Conservation (phyloP, 768 basidiomycete genomes). For the Phallus indusiatus region DNA sequence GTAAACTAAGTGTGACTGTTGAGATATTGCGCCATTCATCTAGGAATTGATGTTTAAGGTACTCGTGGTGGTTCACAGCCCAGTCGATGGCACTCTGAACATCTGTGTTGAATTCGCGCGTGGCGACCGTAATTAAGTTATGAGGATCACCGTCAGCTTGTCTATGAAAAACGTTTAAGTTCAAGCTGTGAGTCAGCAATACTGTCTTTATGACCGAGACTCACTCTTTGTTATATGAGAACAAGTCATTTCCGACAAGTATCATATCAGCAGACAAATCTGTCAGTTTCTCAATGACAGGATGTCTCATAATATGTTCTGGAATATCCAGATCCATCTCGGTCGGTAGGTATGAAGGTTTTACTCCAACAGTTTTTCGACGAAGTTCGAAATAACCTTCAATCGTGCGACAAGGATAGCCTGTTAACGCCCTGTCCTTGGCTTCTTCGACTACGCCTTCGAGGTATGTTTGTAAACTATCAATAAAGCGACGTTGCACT, state of each 20-base stretch:
- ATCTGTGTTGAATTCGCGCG: too few species aligned
- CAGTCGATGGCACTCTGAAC: conserved; percentile 32
- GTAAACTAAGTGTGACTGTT: too few species aligned
- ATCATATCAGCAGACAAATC: conserved; percentile 13
- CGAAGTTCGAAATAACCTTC: conserved; percentile 18
- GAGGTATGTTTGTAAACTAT: conserved; percentile 17
- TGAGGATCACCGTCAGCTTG: conserved; percentile 25
- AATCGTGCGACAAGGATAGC: conserved; percentile 12
- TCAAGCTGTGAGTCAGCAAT: too few species aligned
- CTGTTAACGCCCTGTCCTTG: conserved; percentile 16
- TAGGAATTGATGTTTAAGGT: too few species aligned
- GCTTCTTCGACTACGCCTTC: conserved; percentile 18
- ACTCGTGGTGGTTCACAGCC: conserved; percentile 26
- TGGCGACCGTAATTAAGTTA: conserved; percentile 39
- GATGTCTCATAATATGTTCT: too few species aligned
- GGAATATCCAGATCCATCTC: conserved; percentile 14
- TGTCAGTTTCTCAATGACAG: conserved; percentile 11
- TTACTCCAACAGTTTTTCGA: conserved; percentile 18
- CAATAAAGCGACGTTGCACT: conserved; percentile 14
- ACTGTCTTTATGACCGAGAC: too few species aligned
- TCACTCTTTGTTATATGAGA: conserved; percentile 38
- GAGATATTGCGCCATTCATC: too few species aligned
- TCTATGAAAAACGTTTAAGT: too few species aligned
- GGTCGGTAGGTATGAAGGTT: conserved; percentile 14
- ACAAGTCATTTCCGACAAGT: conserved; percentile 33